Percentiles rank a stretch among this genome's conserved stretches.
phyloP scores from a whole-genome alignment of 192 early-diverging fungal genomes.

The Jimgerdemannia flammicorona region DNA sequence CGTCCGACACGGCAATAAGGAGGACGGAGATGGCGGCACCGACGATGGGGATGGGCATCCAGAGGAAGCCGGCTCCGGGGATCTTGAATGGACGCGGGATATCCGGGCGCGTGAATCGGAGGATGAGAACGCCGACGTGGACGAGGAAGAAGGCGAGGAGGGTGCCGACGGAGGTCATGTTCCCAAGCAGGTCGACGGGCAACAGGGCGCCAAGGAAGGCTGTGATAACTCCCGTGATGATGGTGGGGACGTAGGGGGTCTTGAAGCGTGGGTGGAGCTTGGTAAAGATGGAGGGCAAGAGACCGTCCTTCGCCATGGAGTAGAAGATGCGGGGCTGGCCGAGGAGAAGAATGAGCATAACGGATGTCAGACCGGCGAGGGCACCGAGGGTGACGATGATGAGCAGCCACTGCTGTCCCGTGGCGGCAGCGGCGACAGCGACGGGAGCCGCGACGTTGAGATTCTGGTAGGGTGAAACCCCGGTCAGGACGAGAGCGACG shows the following conservation, averaged over 20 bases:
- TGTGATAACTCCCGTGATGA: conserved; percentile 60
- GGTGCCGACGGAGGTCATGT: conserved; percentile 85
- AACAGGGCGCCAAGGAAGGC: conserved; percentile 67
- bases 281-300: conserved; percentile 71
- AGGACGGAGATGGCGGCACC: conserved; percentile 57
- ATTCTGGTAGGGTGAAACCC: conserved; percentile 58
- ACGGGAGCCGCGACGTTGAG: conserved; percentile 54
- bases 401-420: conserved; percentile 58
- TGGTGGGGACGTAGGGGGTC: conserved; percentile 74
- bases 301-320: conserved; percentile 83
- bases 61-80: conserved; percentile 47
- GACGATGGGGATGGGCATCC: conserved; percentile 58
- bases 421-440: conserved; percentile 36
- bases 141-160: conserved; percentile 84
- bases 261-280: conserved; percentile 67
- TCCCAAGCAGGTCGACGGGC: conserved; percentile 78
- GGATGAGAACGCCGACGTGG: conserved; percentile 68
- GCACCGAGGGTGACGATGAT: conserved; percentile 78
- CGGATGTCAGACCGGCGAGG: conserved; percentile 72
- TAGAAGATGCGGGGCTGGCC: conserved; percentile 87
- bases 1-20: conserved; percentile 63
- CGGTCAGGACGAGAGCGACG: conserved; percentile 63
- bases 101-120: conserved; percentile 72
- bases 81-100: conserved; percentile 66
- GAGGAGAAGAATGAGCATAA: conserved; percentile 70